Conservation (phyloP, 2,329 filamentous ascomycete genomes). For the Diaporthe sp. region DNA sequence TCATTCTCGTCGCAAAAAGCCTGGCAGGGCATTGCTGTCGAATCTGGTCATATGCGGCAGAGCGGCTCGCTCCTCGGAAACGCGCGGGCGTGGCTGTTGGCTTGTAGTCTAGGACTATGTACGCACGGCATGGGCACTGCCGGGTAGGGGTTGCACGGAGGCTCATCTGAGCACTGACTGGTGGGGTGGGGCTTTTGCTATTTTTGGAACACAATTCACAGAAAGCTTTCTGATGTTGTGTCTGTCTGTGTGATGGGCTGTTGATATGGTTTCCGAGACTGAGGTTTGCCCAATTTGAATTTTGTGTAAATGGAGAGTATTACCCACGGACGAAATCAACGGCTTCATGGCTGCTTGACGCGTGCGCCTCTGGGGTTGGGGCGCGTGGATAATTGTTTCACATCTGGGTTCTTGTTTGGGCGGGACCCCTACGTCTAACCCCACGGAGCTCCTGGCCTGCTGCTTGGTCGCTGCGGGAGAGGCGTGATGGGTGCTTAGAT, state of each 20-base stretch:
- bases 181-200: constrained; percentile 5
- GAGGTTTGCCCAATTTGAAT: neutral
- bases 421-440: neutral
- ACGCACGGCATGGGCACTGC: constrained; percentile 28
- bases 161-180: neutral
- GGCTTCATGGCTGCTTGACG: neutral
- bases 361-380: neutral
- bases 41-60: neutral
- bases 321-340: neutral
- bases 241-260: constrained; percentile 5
- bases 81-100: neutral
- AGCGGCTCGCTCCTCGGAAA: neutral
- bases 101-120: neutral
- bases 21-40: neutral
- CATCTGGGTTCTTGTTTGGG: neutral
- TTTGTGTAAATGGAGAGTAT: neutral
- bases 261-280: neutral
- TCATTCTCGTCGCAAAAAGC: neutral
- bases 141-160: constrained; percentile 16
- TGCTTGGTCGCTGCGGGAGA: neutral
- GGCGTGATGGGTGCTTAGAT: constrained; percentile 7
- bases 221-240: neutral
- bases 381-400: constrained; percentile 6
- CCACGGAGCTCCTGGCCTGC: neutral
- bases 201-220: constrained; percentile 8